These are phyloP conservation scores for Chrysoporthe austroafricana DNA, from an alignment of 2,329 filamentous ascomycete species.

Conservation along the genomic window DNA sequence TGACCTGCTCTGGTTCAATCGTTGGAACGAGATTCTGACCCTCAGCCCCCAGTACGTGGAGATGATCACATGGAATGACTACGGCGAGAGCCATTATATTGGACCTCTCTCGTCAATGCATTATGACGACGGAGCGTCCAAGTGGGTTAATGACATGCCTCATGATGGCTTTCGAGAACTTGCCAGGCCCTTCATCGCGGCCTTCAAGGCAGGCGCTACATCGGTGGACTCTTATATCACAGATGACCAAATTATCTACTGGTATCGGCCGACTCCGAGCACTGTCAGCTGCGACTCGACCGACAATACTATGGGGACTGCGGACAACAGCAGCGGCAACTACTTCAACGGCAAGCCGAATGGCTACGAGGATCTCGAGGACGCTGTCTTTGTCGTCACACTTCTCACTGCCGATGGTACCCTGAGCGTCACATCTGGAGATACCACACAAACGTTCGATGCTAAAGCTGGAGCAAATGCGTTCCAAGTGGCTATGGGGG, in stretches of 20 bases:
- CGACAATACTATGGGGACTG: constrained; percentile 52
- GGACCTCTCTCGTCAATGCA: constrained; percentile 26
- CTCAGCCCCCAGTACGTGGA: constrained; percentile 26
- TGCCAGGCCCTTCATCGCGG: constrained; percentile 56
- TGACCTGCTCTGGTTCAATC: constrained; percentile 27
- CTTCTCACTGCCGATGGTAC: constrained; percentile 50
- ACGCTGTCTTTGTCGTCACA: constrained; percentile 57
- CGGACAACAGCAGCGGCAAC: constrained; percentile 51
- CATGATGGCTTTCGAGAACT: constrained; percentile 60
- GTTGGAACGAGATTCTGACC: constrained; percentile 26
- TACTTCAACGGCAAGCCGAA: constrained; percentile 57
- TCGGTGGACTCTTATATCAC: constrained; percentile 43
- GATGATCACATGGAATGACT: constrained; percentile 30
- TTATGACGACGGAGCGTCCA: constrained; percentile 29
- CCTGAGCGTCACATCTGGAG: constrained; percentile 50
- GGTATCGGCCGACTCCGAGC: constrained; percentile 56
- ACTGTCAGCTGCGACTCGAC: constrained; percentile 53
- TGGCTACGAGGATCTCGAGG: constrained; percentile 53
- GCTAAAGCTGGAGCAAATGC: constrained; percentile 51
- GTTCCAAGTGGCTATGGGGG: constrained; percentile 50
- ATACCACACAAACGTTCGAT: constrained; percentile 45
- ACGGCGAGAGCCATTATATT: constrained; percentile 30
- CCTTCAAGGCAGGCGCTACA: constrained; percentile 52
- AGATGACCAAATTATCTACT: constrained; percentile 57
- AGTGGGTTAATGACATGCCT: constrained; percentile 39